Evolutionary conservation across 2,329 filamentous ascomycete species (phyloP), one percentile per base, ranked within the genome.

Genomic region (Paraconiothyrium brasiliense): DNA sequence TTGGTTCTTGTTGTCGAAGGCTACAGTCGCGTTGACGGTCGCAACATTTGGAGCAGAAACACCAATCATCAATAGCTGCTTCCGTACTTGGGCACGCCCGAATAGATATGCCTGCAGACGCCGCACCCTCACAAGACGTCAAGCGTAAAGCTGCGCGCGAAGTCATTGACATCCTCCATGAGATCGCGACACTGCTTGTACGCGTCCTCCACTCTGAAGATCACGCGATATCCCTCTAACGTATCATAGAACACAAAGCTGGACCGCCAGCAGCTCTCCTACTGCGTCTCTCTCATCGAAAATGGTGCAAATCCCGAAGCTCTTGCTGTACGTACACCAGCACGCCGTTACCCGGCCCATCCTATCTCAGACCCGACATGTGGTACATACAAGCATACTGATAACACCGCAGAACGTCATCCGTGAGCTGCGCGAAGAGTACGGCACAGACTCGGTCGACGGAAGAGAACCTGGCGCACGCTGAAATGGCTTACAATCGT

Each of bases 221-320:
- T n/a, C 24, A 34, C 32, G 27, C 24, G 9, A 22, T 32, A 32
- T 16, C 13, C 27, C 22, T 39, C 14, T 35, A 37, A 62, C 39
- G 41, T 34, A n/a, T 16, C 44, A 20, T 62, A 98, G 94, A 97
- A 98, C 81, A 97, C 94, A 64, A 88, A 97, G 67, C 89, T 99
- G 49, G 94, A 97, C 79, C 89, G 94, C 35, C 90, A 93, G 57
- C 93, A 94, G 22, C 84, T 99, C 20, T 97, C 94, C 3, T 92
- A 97, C 65, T 99, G 95, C 80, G 94, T 98, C 62, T 97, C 93
- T 57, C 87, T 99, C 79, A 96, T 99, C 70, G 95, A 99, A 80
- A 97, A 97, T 75, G 95, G 95, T 14, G 93, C 98, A 34, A 97
- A 97, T 75, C 95, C 95, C 0, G 94, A 98, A 78, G 95, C 94